Evolutionary conservation across 1,284 basidiomycete genomes (phyloP).

Genomic region (Chalciporus sp.): DNA sequence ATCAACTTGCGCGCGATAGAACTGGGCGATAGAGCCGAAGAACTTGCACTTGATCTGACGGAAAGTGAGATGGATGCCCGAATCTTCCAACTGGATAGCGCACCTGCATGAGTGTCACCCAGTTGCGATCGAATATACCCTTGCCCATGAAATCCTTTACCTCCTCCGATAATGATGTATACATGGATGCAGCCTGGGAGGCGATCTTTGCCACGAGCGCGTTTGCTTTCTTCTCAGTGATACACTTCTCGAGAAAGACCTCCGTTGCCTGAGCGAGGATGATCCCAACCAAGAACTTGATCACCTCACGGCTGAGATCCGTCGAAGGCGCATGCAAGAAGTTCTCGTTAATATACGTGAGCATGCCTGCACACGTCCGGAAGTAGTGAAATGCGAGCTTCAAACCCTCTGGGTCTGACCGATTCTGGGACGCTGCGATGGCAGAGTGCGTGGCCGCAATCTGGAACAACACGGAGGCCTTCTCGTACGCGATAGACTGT

Average conservation of each 20-base stretch:
- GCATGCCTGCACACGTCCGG: slow-evolving; percentile 93
- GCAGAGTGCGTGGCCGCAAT: slow-evolving; percentile 93
- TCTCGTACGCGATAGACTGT: slow-evolving; percentile 96
- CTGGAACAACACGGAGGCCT: slow-evolving; percentile 97
- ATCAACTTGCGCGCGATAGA: slow-evolving; percentile 85
- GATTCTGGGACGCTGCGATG: slow-evolving; percentile 81
- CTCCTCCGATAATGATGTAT: slow-evolving; percentile 80
- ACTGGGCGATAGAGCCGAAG: slow-evolving; percentile 86
- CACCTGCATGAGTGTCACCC: slow-evolving; percentile 86
- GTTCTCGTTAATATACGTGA: slow-evolving; percentile 99
- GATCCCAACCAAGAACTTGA: slow-evolving; percentile 88
- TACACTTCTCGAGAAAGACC: slow-evolving; percentile 95
- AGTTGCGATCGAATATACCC: slow-evolving; percentile 94
- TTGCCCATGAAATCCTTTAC: slow-evolving; percentile 96
- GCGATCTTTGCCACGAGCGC: slow-evolving; percentile 86
- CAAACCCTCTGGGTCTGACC: slow-evolving; percentile 90
- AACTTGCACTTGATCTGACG: slow-evolving; percentile 87
- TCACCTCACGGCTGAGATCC: slow-evolving; percentile 91
- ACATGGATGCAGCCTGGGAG: slow-evolving; percentile 82
- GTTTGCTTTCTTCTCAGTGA: slow-evolving; percentile 85
- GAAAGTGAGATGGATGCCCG: neutral
- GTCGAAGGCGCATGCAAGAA: slow-evolving; percentile 98
- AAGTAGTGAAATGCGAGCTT: slow-evolving; percentile 95
- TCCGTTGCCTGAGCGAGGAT: slow-evolving; percentile 95
- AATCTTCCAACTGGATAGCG: slow-evolving; percentile 17